These are phyloP conservation scores for Flagelloscypha sp. DNA, from an alignment of 768 basidiomycete genomes.

Conservation along the genomic window DNA sequence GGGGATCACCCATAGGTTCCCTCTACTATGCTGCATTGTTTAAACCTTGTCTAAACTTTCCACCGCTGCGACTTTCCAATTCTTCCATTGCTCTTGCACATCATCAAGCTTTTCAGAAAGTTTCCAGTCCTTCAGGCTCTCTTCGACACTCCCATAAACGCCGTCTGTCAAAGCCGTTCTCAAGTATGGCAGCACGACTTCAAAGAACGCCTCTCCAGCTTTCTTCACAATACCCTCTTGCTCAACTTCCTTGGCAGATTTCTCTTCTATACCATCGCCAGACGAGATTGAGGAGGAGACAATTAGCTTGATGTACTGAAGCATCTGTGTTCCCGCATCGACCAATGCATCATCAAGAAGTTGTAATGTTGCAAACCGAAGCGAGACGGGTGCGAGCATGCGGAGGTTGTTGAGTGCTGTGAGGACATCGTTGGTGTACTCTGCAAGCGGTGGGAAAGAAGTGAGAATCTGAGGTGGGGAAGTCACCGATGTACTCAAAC, in stretches of 20 bases:
- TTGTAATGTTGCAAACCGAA: slow-evolving; percentile 39
- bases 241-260: slow-evolving; percentile 19
- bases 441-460: slow-evolving; percentile 69
- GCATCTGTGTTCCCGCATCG: slow-evolving; percentile 34
- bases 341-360: slow-evolving; percentile 48
- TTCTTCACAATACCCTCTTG: slow-evolving; percentile 31
- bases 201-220: slow-evolving; percentile 49
- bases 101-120: too few relatives aligned
- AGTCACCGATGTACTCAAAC: slow-evolving; percentile 29
- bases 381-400: slow-evolving; percentile 61
- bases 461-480: slow-evolving; percentile 64
- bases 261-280: slow-evolving; percentile 17
- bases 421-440: slow-evolving; percentile 63
- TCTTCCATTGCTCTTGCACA: slow-evolving; percentile 9
- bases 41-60: too few relatives aligned
- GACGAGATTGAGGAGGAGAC: slow-evolving; percentile 5
- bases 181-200: slow-evolving; percentile 63
- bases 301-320: slow-evolving; percentile 32
- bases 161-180: slow-evolving; percentile 65
- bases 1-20: too few relatives aligned
- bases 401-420: slow-evolving; percentile 74
- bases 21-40: too few relatives aligned
- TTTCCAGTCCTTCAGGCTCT: too few relatives aligned
- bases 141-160: slow-evolving; percentile 69
- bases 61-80: not conserved